Evolutionary conservation across 495 filamentous ascomycete species (phyloP).

Genomic region (Neurospora intermedia): DNA sequence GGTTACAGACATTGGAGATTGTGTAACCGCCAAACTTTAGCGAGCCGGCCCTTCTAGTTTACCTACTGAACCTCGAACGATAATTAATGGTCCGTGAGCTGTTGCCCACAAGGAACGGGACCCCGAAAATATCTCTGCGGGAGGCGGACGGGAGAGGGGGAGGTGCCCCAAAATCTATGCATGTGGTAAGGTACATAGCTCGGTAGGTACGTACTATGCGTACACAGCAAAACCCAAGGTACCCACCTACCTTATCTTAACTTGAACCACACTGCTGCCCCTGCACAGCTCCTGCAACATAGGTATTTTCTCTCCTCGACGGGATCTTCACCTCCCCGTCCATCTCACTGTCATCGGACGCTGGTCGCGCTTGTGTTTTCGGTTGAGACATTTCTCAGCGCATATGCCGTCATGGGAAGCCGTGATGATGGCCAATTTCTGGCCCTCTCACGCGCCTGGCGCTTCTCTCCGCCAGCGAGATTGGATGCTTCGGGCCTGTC

Average conservation of each 20-base stretch:
- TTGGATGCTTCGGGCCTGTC: neutral
- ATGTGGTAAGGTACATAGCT: too few species aligned
- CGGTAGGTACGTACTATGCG: too few species aligned
- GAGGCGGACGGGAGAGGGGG: neutral
- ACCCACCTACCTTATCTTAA: too few species aligned
- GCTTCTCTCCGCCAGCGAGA: neutral
- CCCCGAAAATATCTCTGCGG: neutral
- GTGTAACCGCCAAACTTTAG: neutral
- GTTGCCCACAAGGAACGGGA: neutral
- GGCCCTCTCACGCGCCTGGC: neutral
- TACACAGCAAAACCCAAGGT: too few species aligned
- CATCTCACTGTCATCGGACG: neutral
- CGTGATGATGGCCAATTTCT: neutral
- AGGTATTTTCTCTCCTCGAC: neutral
- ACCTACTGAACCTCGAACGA: neutral
- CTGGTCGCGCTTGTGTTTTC: neutral
- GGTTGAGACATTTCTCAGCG: neutral
- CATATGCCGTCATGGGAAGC: neutral
- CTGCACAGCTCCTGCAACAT: neutral
- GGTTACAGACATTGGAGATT: neutral
- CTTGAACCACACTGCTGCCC: neutral
- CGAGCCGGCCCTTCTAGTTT: neutral
- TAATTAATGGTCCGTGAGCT: neutral
- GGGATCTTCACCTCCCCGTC: neutral
- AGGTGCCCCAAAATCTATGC: neutral